A percentile compares a stretch with the other conserved stretches of the same genome.
phyloP scores from a whole-genome alignment of 306 rosid genomes.

The Fragaria iinumae region DNA sequence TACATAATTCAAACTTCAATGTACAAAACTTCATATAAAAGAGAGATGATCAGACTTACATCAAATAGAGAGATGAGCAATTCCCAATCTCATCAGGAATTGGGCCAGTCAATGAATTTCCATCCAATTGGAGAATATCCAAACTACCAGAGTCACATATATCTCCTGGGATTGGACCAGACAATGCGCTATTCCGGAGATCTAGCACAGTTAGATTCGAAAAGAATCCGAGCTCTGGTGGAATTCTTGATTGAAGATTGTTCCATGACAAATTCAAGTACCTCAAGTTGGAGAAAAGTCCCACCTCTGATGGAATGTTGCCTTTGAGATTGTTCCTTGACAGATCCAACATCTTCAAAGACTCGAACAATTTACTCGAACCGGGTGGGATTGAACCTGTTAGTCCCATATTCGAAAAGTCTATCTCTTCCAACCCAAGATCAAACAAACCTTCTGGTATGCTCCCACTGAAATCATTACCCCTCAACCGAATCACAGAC shows the following conservation, averaged over 20 bases:
- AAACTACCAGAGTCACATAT: conserved; percentile 76
- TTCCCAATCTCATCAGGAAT: conserved; percentile 84
- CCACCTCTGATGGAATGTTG: conserved; percentile 63
- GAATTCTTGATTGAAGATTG: conserved; percentile 61
- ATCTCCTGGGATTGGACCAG: conserved; percentile 66
- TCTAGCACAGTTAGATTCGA: conserved; percentile 64
- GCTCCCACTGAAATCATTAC: conserved; percentile 59
- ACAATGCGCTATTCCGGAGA: conserved; percentile 51
- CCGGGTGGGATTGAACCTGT: conserved; percentile 63
- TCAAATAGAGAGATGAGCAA: conserved; percentile 73
- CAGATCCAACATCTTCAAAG: conserved; percentile 53
- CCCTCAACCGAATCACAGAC: conserved; percentile 43
- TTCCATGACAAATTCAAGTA: conserved; percentile 88
- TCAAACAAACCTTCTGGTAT: conserved; percentile 77
- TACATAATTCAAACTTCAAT: not conserved
- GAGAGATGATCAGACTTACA: conserved; percentile 49
- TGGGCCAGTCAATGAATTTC: conserved; percentile 60
- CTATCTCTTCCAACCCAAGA: conserved; percentile 67
- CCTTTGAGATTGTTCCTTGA: conserved; percentile 66
- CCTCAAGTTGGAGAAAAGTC: conserved; percentile 53
- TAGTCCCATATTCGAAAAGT: conserved; percentile 57
- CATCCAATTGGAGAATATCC: conserved; percentile 79
- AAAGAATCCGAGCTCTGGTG: conserved; percentile 65
- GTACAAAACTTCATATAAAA: not conserved
- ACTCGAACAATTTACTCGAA: conserved; percentile 56